Percentiles rank a stretch among this genome's conserved stretches.
Evolutionary conservation across 1,139 yeast species (phyloP).

Genomic region (Hyphopichia buzzinii): DNA sequence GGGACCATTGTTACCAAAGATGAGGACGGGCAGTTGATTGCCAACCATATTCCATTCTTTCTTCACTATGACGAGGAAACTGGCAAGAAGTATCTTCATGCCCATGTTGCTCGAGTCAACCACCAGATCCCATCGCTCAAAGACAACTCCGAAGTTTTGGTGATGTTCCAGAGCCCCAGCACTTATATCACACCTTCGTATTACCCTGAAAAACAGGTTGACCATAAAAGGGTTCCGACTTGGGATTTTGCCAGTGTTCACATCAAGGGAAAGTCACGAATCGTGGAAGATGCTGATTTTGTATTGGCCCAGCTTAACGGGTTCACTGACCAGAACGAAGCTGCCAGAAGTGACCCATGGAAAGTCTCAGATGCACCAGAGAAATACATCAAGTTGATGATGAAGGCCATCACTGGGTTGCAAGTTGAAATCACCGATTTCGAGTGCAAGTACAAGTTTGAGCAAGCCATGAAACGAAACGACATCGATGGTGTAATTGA

Average conservation of each 20-base stretch:
- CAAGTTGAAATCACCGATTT: conserved; percentile 50
- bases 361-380: conserved; percentile 59
- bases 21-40: conserved; percentile 38
- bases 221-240: conserved; percentile 68
- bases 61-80: conserved; percentile 33
- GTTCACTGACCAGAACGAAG: conserved; percentile 51
- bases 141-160: conserved; percentile 41
- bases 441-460: conserved; percentile 61
- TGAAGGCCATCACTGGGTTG: conserved; percentile 60
- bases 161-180: conserved; percentile 54
- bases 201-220: conserved; percentile 55
- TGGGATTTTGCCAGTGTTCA: conserved; percentile 71
- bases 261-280: conserved; percentile 50
- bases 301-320: conserved; percentile 45
- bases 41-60: conserved; percentile 61
- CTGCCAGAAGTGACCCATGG: conserved; percentile 47
- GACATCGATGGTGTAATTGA: conserved; percentile 55
- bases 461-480: conserved; percentile 45
- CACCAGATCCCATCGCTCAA: conserved; percentile 50
- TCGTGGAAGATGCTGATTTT: conserved; percentile 49
- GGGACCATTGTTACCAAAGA: conserved; percentile 50
- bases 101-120: conserved; percentile 58
- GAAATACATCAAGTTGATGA: conserved; percentile 39
- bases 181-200: conserved; percentile 62
- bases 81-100: conserved; percentile 45